phyloP scores from a whole-genome alignment of 2,329 filamentous ascomycete species.

The Monosporascus sp. region DNA sequence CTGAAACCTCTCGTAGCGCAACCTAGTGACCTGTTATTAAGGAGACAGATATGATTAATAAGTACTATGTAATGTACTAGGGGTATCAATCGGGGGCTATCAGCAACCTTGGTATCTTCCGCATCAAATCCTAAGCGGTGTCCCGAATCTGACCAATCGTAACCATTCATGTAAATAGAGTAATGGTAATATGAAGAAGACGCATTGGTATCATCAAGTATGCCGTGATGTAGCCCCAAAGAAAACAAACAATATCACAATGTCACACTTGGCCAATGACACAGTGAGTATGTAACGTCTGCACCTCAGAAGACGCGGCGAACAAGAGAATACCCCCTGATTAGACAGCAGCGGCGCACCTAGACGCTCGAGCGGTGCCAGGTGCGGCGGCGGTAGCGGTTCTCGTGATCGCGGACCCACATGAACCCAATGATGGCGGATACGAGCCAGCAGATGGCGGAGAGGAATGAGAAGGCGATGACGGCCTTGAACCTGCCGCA shows the following conservation, averaged over 20 bases:
- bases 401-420: slow-evolving; percentile 43
- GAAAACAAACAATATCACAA: too few relatives aligned
- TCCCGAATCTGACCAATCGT: background rate
- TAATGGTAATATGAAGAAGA: too few relatives aligned
- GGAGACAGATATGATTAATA: too few relatives aligned
- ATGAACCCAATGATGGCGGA: slow-evolving; percentile 54
- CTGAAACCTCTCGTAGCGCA: too few relatives aligned
- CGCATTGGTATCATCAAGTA: too few relatives aligned
- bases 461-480: slow-evolving; percentile 67
- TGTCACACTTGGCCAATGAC: too few relatives aligned
- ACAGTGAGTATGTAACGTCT: too few relatives aligned
- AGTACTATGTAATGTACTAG: background rate
- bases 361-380: slow-evolving; percentile 25
- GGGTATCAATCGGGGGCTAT: background rate
- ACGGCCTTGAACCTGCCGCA: slow-evolving; percentile 68
- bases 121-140: background rate
- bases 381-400: slow-evolving; percentile 26
- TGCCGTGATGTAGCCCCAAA: too few relatives aligned
- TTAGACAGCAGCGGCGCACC: background rate
- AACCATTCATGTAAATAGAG: too few relatives aligned
- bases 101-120: background rate
- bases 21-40: too few relatives aligned
- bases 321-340: too few relatives aligned
- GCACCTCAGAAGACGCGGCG: too few relatives aligned
- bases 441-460: slow-evolving; percentile 64